Base-by-base conservation (phyloP, 352 stramenopile species). In the Pythium oligandrum region DNA sequence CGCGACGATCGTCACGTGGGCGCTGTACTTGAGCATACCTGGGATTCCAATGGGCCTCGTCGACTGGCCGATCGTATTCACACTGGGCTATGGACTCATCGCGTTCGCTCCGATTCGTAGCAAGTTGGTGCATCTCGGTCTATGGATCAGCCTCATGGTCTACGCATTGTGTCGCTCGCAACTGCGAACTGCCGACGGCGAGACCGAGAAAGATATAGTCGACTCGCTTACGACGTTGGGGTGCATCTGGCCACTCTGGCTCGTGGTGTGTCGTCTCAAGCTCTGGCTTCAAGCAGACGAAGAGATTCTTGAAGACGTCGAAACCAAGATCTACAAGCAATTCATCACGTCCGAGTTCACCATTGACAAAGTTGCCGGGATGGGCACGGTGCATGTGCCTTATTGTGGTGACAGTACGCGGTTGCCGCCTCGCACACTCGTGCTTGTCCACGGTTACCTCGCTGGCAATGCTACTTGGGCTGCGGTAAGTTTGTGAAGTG, bases 361-460 rank as follows among this genome's bases (percentile, higher is more conserved):
- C 4, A 56, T 79, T 48, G 61, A 64, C 2, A 82, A 83, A 42
- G 64, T 90, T 1, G 75, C 76, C 1, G 82, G 82, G 8, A 63
- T 93, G 3, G 82, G 82, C 0, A 93, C 79, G 0, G 70, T 93
- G 4, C 79, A 90, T 38, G 78, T 90, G 31, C 79, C 82, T 6
- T 93, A 87, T 58, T 86, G 77, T 37, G 82, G 79, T 12, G 78
- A 86, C 40, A 44, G 48, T n/a, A 64, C 69, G 45, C 78, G 72
- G 26, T 57, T 84, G 2, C 73, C 70, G 11, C 69, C 75, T 4
- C 66, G 72, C 4, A 86, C 72, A 11, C 60, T 93, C 26, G 82
- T 93, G 12, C 66, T 93, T 6, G 63, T 93, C 33, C 82, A 93
- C 52, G 82, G 82, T n/a, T 93, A 88, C 55, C 71, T 83, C 44